These are phyloP conservation scores for Fragilaria radians DNA, from an alignment of 108 stramenopile species.

Conservation along the genomic window DNA sequence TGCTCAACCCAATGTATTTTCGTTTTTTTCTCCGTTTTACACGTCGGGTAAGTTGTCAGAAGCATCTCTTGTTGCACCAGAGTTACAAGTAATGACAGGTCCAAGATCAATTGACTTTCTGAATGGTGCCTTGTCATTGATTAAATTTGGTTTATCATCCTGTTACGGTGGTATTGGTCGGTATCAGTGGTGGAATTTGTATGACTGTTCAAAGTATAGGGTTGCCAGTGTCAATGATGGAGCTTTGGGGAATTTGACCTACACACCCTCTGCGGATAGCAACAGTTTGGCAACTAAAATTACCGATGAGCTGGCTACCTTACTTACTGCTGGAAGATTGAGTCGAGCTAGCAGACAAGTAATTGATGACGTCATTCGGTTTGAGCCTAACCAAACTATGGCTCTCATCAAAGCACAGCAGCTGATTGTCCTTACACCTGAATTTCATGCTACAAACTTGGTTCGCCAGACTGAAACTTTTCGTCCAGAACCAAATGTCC, in stretches of 20 bases:
- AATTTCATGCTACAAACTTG: conserved; percentile 31
- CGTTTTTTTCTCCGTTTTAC: conserved; percentile 23
- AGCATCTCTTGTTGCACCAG: conserved; percentile 20
- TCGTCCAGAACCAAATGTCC: conserved; percentile 10
- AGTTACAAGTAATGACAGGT: conserved; percentile 16
- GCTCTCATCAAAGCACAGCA: conserved; percentile 7
- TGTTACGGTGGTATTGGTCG: conserved; percentile 18
- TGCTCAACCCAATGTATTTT: conserved; percentile 26
- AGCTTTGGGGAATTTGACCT: conserved; percentile 2
- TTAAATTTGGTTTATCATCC: conserved; percentile 8
- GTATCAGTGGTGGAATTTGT: neutral
- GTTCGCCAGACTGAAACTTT: conserved; percentile 9
- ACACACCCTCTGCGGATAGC: conserved; percentile 9
- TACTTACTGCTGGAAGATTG: conserved; percentile 53
- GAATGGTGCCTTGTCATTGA: conserved; percentile 21
- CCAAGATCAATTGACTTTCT: conserved; percentile 7
- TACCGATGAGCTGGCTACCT: conserved; percentile 41
- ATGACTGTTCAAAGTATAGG: too few species aligned
- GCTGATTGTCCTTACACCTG: conserved; percentile 17
- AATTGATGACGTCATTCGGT: conserved; percentile 4
- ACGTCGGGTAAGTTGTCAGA: conserved; percentile 13
- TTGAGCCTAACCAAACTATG: too few species aligned
- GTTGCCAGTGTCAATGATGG: too few species aligned
- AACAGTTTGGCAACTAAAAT: conserved; percentile 9
- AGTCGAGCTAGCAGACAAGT: conserved; percentile 30